Evolutionary conservation across 1,284 basidiomycete species (phyloP), one percentile per base, ranked within the genome.

Genomic region (Cystobasidiaceae sp.): DNA sequence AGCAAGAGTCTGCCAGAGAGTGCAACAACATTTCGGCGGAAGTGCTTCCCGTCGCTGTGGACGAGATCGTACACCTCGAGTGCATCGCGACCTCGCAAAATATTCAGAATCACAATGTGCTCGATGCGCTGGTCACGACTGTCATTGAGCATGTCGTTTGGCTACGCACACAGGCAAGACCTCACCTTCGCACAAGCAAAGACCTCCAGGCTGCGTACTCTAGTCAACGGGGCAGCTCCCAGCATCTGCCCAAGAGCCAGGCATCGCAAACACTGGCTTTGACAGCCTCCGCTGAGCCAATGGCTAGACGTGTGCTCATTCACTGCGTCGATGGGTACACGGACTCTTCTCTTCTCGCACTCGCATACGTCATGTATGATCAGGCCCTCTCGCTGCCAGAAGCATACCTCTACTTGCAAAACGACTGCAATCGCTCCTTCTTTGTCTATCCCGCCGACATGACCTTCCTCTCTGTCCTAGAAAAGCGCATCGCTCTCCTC

Each of bases 371-470:
- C 69, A 97, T 98, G 93, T 85, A 86, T 39, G 80, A 87, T 51
- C 85, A 77, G 75, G 81, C 70, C 73, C 86, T 76, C 32, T 76
- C 81, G 49, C 82, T 97, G 11, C 88, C 93, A 3, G 90, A 93
- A 74, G 93, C 93, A 17, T 97, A 76, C 82, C 82, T 80, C 82
- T 88, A 81, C 79, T 84, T 79, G 74, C 91, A 87, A 84, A 69
- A 88, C 81, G 75, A 76, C 3, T 76, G 78, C 41, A 75, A 80
- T 30, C 77, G 83, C 34, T 80, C 79, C n/a, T 98, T 98, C 80
- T 97, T 96, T 72, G 89, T 97, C 54, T 97, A 96, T 76, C 85
- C 86, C 51, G 80, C 80, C 43, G 93, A 97, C 76, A 78, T 93
- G 56, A 82, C 82, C 0, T 75, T 94, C n/a, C 79, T 97, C 69